Base-by-base conservation (phyloP, 2,329 filamentous ascomycete species). In the Ustulina deusta region DNA sequence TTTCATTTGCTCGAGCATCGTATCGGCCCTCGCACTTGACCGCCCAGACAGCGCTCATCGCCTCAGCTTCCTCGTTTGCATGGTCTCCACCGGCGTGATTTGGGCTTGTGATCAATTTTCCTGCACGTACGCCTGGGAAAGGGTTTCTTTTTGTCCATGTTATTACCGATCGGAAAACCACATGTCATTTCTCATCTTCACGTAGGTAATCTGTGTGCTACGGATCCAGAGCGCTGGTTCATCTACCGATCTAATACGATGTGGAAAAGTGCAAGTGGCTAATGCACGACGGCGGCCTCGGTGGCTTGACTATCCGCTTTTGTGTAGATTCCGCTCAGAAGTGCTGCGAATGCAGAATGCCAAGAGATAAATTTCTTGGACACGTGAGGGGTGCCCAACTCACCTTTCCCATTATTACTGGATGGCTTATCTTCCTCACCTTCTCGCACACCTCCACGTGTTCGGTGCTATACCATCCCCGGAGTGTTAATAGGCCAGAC, bases 331-430 rank as follows among this genome's bases (percentile, higher is more conserved):
- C 9, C 22, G 13, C 57, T 48, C 48, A n/a, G n/a, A n/a, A n/a
- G n/a, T n/a, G n/a, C n/a, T n/a, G n/a, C 44, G 55, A 49, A 42
- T 48, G 42, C 48, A 49, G 32, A 17, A 55, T 38, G 59, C 64
- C 57, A 56, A 58, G 52, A 40, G 32, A 11, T 11, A 52, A 15
- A 44, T 17, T 51, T 7, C 22, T 25, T n/a, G n/a, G n/a, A 29
- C 40, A 54, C 15, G 20, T 20, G 22, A 20, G 27, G 29, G 25
- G 44, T 20, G 29, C 32, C 44, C 29, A 52, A 57, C 42, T 56
- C 40, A 61, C 52, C 57, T 61, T 68, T 58, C 62, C 66, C 57
- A 68, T 65, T 54, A 34, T 49, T 29, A 4, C n/a, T 38, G 32
- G 10, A 40, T 38, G 22, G 44, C 25, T 29, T 15, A 22, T 6